Evolutionary conservation across 352 stramenopile species (phyloP), one percentile per base, ranked within the genome.

Genomic region (Pythium oligandrum): DNA sequence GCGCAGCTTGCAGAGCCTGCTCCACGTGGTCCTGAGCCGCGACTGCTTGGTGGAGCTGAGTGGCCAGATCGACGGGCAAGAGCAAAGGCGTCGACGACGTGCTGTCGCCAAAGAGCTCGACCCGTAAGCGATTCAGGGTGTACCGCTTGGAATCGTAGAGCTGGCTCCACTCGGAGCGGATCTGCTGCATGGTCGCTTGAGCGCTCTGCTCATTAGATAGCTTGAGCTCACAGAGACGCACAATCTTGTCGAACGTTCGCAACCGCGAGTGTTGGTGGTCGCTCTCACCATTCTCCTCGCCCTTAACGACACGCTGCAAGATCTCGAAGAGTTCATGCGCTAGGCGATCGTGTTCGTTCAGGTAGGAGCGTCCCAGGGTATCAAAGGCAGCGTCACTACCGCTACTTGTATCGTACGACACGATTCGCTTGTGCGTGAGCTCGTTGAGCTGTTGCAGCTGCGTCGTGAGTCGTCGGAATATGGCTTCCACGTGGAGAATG

Each of bases 161-260:
- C n/a, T 51, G 40, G 4, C 52, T 40, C 55, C 56, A 63, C 44
- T 72, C 64, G 31, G 17, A 11, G 8, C 54, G n/a, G 3, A 72
- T 12, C 32, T 55, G 44, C 9, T 5, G 6, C 7, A 53, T 36
- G 44, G 35, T 51, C 11, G 61, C 45, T n/a, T 44, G 34, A 2
- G 57, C 10, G 43, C 31, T 63, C n/a, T 53, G 2, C 26, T 68
- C 55, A n/a, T 58, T 63, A 9, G 39, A 11, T 33, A 40, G 12
- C 8, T 57, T 59, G 0, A 45, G 36, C 9, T 68, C 49, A 10
- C 44, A 40, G 10, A 68, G 26, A 3, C 64, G 64, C 45, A 59
- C 59, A 17, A 72, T 48, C 26, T 68, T 60, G 34, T 72, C 59
- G 40, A 72, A 72, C 17, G 64, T 68, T 4, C 52, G 60, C 8